A percentile compares a stretch with the other conserved stretches of the same genome.
phyloP scores from a whole-genome alignment of 768 basidiomycete species.

The Russula vinacea region DNA sequence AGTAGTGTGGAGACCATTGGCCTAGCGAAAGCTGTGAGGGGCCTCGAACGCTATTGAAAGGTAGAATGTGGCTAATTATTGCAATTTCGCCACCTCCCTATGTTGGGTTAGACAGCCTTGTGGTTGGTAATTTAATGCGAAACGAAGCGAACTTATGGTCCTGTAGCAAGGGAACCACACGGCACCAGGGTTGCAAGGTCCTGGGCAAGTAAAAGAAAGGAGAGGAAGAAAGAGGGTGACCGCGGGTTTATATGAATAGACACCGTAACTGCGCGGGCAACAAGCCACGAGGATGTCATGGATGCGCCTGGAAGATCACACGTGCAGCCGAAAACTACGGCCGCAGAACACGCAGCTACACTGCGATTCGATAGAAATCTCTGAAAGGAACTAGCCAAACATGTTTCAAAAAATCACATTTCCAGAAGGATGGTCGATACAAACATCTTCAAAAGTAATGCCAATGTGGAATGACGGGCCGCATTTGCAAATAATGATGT shows the following conservation, averaged over 20 bases:
- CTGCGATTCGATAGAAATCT: constrained; percentile 26
- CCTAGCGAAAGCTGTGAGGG: not conserved
- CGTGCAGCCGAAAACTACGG: constrained; percentile 19
- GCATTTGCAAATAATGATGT: constrained; percentile 25
- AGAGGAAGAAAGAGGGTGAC: constrained; percentile 17
- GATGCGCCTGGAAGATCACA: constrained; percentile 29
- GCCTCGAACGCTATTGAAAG: constrained; percentile 2
- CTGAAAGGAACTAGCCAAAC: constrained; percentile 21
- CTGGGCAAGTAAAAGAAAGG: constrained; percentile 8
- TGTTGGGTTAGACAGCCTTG: constrained; percentile 7
- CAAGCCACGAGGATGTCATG: constrained; percentile 26
- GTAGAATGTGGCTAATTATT: constrained; percentile 14
- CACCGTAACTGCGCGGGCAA: constrained; percentile 21
- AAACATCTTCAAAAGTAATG: constrained; percentile 26
- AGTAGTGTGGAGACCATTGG: constrained; percentile 19
- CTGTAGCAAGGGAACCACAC: constrained; percentile 5
- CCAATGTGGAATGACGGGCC: constrained; percentile 28
- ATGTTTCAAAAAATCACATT: constrained; percentile 37
- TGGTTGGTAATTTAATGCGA: constrained; percentile 6
- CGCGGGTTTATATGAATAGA: constrained; percentile 20
- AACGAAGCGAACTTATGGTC: constrained; percentile 5
- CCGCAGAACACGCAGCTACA: constrained; percentile 18
- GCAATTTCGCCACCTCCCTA: constrained; percentile 4
- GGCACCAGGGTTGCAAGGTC: constrained; percentile 13
- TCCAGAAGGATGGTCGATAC: constrained; percentile 30